Conservation (phyloP, 75 land plant genomes). For the Picea glauca region DNA sequence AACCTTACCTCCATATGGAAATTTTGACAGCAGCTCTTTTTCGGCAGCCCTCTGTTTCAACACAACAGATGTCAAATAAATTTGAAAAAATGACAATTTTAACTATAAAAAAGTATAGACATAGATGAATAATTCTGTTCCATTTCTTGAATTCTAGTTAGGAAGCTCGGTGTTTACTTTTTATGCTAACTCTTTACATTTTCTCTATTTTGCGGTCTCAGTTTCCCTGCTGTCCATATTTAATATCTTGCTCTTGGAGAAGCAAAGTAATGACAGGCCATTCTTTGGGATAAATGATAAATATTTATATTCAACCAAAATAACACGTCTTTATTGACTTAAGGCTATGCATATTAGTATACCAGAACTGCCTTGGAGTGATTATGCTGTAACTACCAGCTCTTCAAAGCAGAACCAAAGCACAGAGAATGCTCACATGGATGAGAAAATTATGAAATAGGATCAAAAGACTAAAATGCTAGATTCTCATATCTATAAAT, state of each 20-base stretch:
- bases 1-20: constrained; percentile 83
- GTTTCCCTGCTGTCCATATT: not conserved
- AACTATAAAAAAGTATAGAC: not conserved
- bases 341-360: not conserved
- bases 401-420: not conserved
- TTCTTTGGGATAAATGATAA: not conserved
- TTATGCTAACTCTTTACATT: no score
- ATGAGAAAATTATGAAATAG: not conserved
- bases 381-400: not conserved
- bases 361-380: not conserved
- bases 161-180: no score
- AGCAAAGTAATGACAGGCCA: not conserved
- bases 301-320: not conserved
- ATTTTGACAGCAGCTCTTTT: constrained; percentile 63
- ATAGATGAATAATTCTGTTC: not conserved
- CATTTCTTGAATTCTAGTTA: no score
- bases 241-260: not conserved
- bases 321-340: not conserved
- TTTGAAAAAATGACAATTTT: not conserved
- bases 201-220: not conserved
- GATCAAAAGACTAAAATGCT: not conserved
- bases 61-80: not conserved
- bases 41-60: constrained; percentile 80
- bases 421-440: not conserved
- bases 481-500: not conserved